Evolutionary conservation across 2,329 filamentous ascomycete species (phyloP), one percentile per base, ranked within the genome.

Genomic region (Aureobasidium leucospermi): DNA sequence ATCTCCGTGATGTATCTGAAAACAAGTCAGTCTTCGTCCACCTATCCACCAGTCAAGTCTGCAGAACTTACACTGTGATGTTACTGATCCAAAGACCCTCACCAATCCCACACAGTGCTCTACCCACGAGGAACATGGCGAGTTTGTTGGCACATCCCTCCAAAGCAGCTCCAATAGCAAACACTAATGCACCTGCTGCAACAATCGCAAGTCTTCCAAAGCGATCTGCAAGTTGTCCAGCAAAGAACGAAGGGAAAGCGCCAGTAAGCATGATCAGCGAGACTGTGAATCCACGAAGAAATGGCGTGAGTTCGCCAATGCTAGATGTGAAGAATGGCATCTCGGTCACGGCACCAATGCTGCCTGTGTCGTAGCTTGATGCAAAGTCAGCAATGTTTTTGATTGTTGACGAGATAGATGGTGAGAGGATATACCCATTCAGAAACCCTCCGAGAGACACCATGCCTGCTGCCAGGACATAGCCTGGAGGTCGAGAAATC

Each of bases 21-120:
- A 29, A n/a, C 31, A 6, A n/a, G 13, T 43, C 10, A 48, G 55
- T 16, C 23, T 23, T 34, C 5, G 6, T 31, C 7, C 3, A 8
- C 34, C 13, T 2, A 1, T 6, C 11, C 1, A 36, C 7, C 39
- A 4, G 1, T 10, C 4, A 9, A 4, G 9, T 10, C 3, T 2
- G 9, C 46, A 38, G 36, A 29, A 65, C 71, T 60, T 66, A 78
- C 66, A 85, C 81, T 9, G 76, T 74, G 28, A 82, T 68, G n/a
- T 76, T 82, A n/a, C 78, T 78, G 4, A 86, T 65, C 63, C 78
- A 85, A 1, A 85, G 67, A 0, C 84, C 83, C 64, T 85, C 78
- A 0, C 85, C 85, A 10, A 85, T 65, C 0, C 84, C 84, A n/a
- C 75, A 78, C 4, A 87, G 64, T 0, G 75, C 74, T 1, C 84